phyloP scores from a whole-genome alignment of 2,329 filamentous ascomycete species.

The Calonectria hawksworthii region DNA sequence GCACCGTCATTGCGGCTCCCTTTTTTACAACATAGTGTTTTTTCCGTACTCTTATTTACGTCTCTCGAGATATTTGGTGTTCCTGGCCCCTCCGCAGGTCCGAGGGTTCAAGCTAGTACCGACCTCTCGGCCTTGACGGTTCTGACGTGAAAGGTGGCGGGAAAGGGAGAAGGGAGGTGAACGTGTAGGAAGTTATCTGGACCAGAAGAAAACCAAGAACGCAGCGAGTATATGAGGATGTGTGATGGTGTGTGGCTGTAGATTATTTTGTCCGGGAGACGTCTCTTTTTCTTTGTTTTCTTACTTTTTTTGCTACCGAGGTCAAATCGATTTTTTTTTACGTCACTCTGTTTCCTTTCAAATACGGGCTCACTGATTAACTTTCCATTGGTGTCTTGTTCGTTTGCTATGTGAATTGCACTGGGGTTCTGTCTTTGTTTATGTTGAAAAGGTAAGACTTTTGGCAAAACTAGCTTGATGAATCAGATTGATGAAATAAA shows the following conservation, averaged over 20 bases:
- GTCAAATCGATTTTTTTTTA: constrained; percentile 39
- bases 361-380: not conserved
- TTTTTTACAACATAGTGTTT: constrained; percentile 20
- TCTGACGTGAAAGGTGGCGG: constrained; percentile 7
- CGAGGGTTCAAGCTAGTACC: constrained; percentile 9
- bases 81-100: constrained; percentile 20
- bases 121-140: constrained; percentile 17
- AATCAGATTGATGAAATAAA: constrained; percentile 8
- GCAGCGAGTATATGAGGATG: constrained; percentile 40
- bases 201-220: constrained; percentile 11
- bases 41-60: constrained; percentile 19
- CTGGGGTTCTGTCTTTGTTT: not conserved
- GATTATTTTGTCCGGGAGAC: constrained; percentile 42
- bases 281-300: constrained; percentile 39
- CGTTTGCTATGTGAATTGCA: not conserved
- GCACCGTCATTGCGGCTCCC: constrained; percentile 22
- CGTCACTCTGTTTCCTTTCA: constrained; percentile 22
- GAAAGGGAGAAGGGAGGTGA: constrained; percentile 8
- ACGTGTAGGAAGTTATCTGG: not conserved
- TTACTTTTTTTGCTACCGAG: constrained; percentile 38
- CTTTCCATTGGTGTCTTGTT: not conserved
- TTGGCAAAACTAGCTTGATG: not conserved
- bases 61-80: constrained; percentile 21
- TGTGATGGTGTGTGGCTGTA: constrained; percentile 42
- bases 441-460: not conserved